Base-by-base conservation (phyloP, 202 grass and related monocot genomes). In the Eragrostis tef region DNA sequence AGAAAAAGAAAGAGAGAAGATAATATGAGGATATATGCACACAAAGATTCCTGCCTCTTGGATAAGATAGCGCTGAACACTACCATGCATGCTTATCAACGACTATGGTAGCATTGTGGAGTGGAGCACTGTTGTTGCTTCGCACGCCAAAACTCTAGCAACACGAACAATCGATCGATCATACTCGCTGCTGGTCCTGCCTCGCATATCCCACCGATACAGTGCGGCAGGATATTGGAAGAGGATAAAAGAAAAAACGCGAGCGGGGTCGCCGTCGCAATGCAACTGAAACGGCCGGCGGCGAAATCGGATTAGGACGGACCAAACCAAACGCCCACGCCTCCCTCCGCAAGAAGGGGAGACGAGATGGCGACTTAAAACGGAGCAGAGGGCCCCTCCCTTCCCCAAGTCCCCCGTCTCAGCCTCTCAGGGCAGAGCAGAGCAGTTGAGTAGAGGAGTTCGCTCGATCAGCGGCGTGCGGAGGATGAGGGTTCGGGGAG, bases 401-500 rank as follows among this genome's bases (percentile, higher is more conserved):
- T 34, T 34, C 31, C 31, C 31, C 31, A 1, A 34, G 4, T 1
- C 31, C 31, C 31, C 31, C n/a, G 59, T 44, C 71, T 25, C 2
- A 29, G 39, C 21, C 21, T 24, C 36, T 3, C n/a, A 34, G 31
- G 31, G 31, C 31, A 34, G 31, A 9, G 16, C 48, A 62, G 21
- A 59, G 56, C 56, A 25, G 57, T 60, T 60, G 1, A n/a, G 59
- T 63, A 29, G 9, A 9, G 24, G 2, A 17, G 2, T 34, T 53
- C 47, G n/a, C 12, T 19, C 7, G 29, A 75, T 59, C 54, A 27
- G 42, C 6, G 59, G 59, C 59, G 59, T 0, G 31, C 24, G 17
- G 58, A 47, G 29, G 58, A 86, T 94, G 88, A 84, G 91, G 82
- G 71, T 83, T 80, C 65, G 1, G 25, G 49, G 44, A 36, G 70